Evolutionary conservation across 2,329 filamentous ascomycete genomes (phyloP).

Genomic region (Chrysoporthe cubensis): DNA sequence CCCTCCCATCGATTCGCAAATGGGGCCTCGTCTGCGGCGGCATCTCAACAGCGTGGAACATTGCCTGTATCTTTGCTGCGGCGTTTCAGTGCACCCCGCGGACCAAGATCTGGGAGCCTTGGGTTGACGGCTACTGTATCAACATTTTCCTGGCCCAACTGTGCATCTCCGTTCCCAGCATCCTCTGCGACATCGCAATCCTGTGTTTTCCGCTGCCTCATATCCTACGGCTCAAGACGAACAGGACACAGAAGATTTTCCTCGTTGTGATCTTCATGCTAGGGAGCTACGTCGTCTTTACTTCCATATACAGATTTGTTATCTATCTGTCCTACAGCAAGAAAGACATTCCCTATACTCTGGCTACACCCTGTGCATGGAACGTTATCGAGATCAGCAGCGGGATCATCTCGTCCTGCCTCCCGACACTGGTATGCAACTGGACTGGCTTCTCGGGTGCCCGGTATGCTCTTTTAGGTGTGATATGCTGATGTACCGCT

Average conservation of each 20-base stretch:
- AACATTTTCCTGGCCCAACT: constrained; percentile 21
- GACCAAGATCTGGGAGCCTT: constrained; percentile 24
- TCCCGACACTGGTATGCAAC: constrained; percentile 13
- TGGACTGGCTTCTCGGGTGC: too few relatives aligned
- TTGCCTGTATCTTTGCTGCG: constrained; percentile 22
- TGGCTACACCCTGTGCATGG: constrained; percentile 31
- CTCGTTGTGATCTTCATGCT: constrained; percentile 24
- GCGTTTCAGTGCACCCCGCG: constrained; percentile 20
- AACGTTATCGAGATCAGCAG: constrained; percentile 24
- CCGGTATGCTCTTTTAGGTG: too few relatives aligned
- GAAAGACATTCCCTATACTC: constrained; percentile 10
- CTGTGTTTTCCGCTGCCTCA: constrained; percentile 21
- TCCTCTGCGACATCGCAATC: constrained; percentile 19
- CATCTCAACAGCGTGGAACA: constrained; percentile 20
- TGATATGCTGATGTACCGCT: too few relatives aligned
- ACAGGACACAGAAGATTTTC: constrained; percentile 21
- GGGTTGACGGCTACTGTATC: constrained; percentile 21
- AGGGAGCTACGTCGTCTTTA: constrained; percentile 22
- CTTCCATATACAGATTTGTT: constrained; percentile 20
- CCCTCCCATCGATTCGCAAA: constrained; percentile 17
- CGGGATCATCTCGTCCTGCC: constrained; percentile 21
- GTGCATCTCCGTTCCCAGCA: constrained; percentile 19
- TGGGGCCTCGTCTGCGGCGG: constrained; percentile 20
- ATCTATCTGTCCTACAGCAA: constrained; percentile 15
- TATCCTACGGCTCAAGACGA: constrained; percentile 20